Conservation (phyloP, 495 filamentous ascomycete genomes). For the Penicillium waksmanii region DNA sequence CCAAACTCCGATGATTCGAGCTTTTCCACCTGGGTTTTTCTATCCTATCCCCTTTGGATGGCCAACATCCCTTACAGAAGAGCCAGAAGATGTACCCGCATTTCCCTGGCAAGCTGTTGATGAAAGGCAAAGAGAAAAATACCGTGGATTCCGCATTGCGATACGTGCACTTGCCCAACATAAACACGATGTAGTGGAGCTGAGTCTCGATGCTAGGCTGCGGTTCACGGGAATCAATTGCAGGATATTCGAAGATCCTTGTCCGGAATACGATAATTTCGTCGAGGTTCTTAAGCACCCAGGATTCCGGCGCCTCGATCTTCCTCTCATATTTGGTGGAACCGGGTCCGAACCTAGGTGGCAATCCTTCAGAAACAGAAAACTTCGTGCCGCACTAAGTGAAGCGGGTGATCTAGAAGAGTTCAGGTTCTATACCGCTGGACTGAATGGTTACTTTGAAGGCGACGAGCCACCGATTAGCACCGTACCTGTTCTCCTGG, state of each 20-base stretch:
- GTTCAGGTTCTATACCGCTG: constrained; percentile 15
- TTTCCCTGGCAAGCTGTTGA: not conserved
- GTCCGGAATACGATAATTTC: constrained; percentile 25
- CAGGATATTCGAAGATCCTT: constrained; percentile 23
- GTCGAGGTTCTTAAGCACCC: constrained; percentile 18
- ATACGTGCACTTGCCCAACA: constrained; percentile 20
- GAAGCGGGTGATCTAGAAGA: constrained; percentile 17
- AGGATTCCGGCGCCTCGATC: constrained; percentile 22
- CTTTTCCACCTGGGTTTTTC: constrained; percentile 30
- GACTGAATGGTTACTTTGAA: not conserved
- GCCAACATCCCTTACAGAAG: constrained; percentile 10
- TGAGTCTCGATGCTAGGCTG: constrained; percentile 16
- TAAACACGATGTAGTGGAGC: constrained; percentile 17
- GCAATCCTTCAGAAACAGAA: constrained; percentile 17
- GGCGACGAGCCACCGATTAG: not conserved
- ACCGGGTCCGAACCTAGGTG: constrained; percentile 6
- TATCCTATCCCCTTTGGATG: constrained; percentile 32
- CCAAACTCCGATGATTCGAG: constrained; percentile 35
- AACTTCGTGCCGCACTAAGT: constrained; percentile 12
- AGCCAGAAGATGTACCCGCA: not conserved
- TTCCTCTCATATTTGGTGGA: constrained; percentile 16
- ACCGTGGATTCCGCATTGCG: constrained; percentile 23
- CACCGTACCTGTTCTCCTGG: constrained; percentile 10
- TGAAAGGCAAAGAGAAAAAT: constrained; percentile 14
- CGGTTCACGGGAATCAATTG: constrained; percentile 17